phyloP scores from a whole-genome alignment of 768 basidiomycete genomes.

The Boletus pseudo-olivaceus region DNA sequence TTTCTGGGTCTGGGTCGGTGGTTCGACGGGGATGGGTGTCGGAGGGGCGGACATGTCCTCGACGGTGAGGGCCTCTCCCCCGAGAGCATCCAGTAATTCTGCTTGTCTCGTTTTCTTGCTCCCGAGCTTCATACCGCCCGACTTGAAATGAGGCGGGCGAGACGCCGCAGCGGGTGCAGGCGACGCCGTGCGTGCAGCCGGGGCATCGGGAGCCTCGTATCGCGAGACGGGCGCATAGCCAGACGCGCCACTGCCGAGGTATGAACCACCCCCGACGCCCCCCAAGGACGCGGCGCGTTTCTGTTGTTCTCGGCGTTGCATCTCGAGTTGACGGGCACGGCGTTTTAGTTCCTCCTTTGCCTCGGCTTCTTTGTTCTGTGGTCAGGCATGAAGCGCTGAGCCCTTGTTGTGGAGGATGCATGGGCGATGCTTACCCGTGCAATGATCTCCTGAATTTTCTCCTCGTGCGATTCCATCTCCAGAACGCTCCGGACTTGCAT shows the following conservation, averaged over 20 bases:
- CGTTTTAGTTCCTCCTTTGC: conserved; percentile 99
- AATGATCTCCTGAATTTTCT: conserved; percentile 98
- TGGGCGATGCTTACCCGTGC: conserved; percentile 59
- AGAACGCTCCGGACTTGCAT: conserved; percentile 75
- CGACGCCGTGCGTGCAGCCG: conserved; percentile 42
- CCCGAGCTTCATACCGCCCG: conserved; percentile 94
- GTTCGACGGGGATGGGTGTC: conserved; percentile 47
- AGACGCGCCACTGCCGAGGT: conserved; percentile 62
- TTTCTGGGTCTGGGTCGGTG: conserved; percentile 41
- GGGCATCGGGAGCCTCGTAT: conserved; percentile 62
- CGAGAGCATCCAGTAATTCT: conserved; percentile 83
- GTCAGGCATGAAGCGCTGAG: neutral
- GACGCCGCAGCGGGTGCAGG: conserved; percentile 42
- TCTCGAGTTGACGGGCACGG: conserved; percentile 95
- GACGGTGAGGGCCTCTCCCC: conserved; percentile 64
- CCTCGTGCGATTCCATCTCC: conserved; percentile 91
- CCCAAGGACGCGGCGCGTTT: conserved; percentile 58
- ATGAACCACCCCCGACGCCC: conserved; percentile 47
- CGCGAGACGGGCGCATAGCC: conserved; percentile 73
- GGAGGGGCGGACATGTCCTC: conserved; percentile 49
- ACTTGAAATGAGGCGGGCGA: conserved; percentile 85
- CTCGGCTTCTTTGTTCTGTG: conserved; percentile 96
- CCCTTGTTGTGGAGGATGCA: no score
- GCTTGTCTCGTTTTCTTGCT: conserved; percentile 88
- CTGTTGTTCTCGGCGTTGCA: conserved; percentile 95